Evolutionary conservation across 305 asterid species (phyloP).

Genomic region (Caryopteris hybrid): DNA sequence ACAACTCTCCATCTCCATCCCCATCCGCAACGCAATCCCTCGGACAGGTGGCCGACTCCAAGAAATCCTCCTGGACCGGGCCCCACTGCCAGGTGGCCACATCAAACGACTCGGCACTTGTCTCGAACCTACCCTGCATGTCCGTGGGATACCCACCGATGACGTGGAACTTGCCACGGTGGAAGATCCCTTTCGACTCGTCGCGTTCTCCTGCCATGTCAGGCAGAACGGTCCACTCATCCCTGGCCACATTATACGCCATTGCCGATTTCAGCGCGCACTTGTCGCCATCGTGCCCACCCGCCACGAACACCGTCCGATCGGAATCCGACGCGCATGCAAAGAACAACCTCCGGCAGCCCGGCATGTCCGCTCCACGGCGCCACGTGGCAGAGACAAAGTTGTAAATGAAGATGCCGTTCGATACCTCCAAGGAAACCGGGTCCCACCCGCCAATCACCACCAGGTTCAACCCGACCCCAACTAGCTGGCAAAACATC

Average conservation of each 20-base stretch:
- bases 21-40: conserved; percentile 33
- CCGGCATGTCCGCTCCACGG: conserved; percentile 69
- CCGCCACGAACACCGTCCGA: conserved; percentile 58
- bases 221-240: conserved; percentile 48
- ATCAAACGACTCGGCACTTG: conserved; percentile 51
- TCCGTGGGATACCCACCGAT: conserved; percentile 66
- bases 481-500: conserved; percentile 59
- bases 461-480: conserved; percentile 54
- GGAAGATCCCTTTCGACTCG: conserved; percentile 52
- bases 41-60: conserved; percentile 40
- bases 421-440: conserved; percentile 50
- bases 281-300: conserved; percentile 75
- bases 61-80: conserved; percentile 33
- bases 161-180: conserved; percentile 52
- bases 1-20: conserved; percentile 25
- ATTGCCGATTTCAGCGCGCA: conserved; percentile 58
- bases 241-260: conserved; percentile 50
- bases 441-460: conserved; percentile 77
- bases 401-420: conserved; percentile 39
- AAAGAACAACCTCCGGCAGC: conserved; percentile 51
- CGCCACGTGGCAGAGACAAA: conserved; percentile 63
- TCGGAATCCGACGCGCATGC: conserved; percentile 59
- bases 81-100: conserved; percentile 47
- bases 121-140: conserved; percentile 57
- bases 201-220: conserved; percentile 76